A percentile compares a stretch with the other conserved stretches of the same genome.
These are phyloP conservation scores for Chytriomyces sp. DNA, from an alignment of 192 early-diverging fungal species.

Conservation along the genomic window DNA sequence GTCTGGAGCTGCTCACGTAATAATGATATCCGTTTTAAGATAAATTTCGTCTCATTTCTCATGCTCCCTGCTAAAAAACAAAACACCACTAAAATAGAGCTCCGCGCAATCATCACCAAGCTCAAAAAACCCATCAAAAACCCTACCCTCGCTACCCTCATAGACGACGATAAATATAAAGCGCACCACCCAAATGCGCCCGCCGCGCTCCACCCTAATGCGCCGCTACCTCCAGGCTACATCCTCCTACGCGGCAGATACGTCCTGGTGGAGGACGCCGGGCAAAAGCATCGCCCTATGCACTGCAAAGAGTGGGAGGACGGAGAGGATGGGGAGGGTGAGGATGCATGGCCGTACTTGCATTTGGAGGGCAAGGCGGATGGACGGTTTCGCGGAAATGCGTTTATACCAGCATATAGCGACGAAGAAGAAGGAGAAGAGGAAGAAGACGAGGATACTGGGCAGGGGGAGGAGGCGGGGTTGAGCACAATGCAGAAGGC, in stretches of 20 bases:
- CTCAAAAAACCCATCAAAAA: background rate
- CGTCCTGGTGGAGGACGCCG: constrained; percentile 10
- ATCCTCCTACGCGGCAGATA: background rate
- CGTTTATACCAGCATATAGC: background rate
- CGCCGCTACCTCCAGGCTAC: background rate
- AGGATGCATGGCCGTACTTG: background rate
- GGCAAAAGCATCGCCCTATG: background rate
- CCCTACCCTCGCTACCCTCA: background rate
- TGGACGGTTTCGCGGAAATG: constrained; percentile 7
- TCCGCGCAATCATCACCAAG: background rate
- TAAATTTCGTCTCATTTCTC: background rate
- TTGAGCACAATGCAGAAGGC: background rate
- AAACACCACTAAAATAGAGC: background rate
- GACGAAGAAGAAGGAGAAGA: background rate
- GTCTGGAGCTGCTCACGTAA: no score
- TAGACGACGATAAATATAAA: background rate
- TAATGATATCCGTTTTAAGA: no score
- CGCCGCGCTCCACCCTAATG: background rate
- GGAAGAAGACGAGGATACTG: background rate
- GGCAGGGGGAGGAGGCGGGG: background rate
- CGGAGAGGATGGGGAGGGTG: background rate
- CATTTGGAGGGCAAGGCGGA: constrained; percentile 11
- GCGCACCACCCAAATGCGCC: background rate
- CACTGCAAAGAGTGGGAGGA: background rate
- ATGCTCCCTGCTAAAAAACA: background rate